These are phyloP conservation scores for Umbelopsis sp. DNA, from an alignment of 192 early-diverging fungal genomes.

Conservation along the genomic window DNA sequence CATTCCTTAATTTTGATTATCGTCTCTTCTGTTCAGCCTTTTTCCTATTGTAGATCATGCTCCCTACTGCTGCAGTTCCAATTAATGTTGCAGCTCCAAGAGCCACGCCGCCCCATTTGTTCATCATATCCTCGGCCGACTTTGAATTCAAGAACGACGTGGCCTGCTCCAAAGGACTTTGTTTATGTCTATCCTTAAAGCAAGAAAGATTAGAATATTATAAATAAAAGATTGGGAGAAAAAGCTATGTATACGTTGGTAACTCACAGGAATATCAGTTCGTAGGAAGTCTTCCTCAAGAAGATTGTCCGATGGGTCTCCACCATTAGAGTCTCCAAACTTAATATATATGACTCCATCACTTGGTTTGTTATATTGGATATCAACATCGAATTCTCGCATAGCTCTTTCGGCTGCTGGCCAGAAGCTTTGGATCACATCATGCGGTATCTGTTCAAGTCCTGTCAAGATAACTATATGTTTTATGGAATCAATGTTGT, in stretches of 20 bases:
- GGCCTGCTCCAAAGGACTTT: background rate
- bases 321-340: constrained; percentile 2
- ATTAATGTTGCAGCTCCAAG: background rate
- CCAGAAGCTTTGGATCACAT: background rate
- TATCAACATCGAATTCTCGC: constrained; percentile 14
- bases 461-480: constrained; percentile 7
- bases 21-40: background rate
- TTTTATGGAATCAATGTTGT: constrained; percentile 14
- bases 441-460: background rate
- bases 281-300: background rate
- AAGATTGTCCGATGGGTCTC: background rate
- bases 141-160: background rate
- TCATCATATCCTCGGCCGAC: constrained; percentile 1
- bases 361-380: constrained; percentile 7
- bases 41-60: background rate
- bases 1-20: background rate
- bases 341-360: constrained; percentile 5
- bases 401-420: background rate
- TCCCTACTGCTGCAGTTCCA: background rate
- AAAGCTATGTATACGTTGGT: background rate
- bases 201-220: background rate
- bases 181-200: background rate
- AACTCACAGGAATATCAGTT: constrained; percentile 5
- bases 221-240: background rate
- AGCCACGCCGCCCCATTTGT: background rate